Percentiles rank a stretch among this genome's conserved stretches.
Conservation (phyloP, 1,284 basidiomycete species). For the Sanghuangporus baumii region DNA sequence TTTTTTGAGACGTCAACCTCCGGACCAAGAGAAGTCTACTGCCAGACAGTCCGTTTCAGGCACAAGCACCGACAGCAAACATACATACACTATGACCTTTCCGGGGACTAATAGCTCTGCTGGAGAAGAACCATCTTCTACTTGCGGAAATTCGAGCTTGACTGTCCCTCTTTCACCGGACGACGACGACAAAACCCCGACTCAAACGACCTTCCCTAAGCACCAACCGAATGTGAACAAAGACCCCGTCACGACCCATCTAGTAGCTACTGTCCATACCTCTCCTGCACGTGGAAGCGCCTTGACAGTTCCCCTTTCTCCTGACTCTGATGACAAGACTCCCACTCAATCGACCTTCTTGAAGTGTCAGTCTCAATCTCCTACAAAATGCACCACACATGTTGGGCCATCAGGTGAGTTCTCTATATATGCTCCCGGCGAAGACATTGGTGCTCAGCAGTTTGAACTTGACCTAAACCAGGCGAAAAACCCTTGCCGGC, state of each 20-base stretch:
- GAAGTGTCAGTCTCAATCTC: neutral
- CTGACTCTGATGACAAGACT: slow-evolving; percentile 9
- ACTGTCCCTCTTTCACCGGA: neutral
- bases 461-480: neutral
- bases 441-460: neutral
- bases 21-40: neutral
- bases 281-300: slow-evolving; percentile 18
- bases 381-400: neutral
- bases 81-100: neutral
- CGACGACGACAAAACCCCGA: slow-evolving; percentile 8
- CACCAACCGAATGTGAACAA: neutral
- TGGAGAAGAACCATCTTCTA: neutral
- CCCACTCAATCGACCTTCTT: slow-evolving; percentile 13
- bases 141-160: neutral
- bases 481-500: neutral
- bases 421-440: neutral
- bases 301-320: slow-evolving; percentile 10
- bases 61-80: too few relatives aligned
- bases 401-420: neutral
- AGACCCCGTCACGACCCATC: neutral
- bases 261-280: slow-evolving; percentile 18
- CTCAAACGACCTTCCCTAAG: slow-evolving; percentile 7
- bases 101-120: neutral
- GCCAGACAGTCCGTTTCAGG: neutral
- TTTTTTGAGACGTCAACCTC: neutral